phyloP scores from a whole-genome alignment of 768 basidiomycete genomes.

The Pleurotus cornucopiae region DNA sequence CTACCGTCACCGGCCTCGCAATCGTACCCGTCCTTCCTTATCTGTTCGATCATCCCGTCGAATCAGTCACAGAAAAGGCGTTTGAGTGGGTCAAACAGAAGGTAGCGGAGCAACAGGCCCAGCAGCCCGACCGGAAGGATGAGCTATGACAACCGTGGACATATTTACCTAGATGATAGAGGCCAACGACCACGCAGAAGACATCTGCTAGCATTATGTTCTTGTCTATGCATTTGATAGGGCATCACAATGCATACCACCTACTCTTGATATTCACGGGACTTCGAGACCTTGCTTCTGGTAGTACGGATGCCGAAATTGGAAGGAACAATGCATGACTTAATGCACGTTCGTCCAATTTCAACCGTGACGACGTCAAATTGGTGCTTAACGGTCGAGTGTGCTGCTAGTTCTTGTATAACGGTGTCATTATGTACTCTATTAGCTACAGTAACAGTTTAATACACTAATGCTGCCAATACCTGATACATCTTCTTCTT shows the following conservation, averaged over 20 bases:
- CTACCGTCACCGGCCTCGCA: conserved; percentile 68
- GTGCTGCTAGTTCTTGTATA: too few relatives aligned
- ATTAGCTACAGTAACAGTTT: neutral
- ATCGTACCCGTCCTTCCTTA: conserved; percentile 73
- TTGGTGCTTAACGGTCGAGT: too few relatives aligned
- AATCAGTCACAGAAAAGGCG: conserved; percentile 58
- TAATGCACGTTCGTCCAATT: too few relatives aligned
- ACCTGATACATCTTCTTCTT: neutral
- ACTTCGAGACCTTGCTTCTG: too few relatives aligned
- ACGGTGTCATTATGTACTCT: neutral
- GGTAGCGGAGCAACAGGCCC: conserved; percentile 36
- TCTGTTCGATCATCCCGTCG: conserved; percentile 78
- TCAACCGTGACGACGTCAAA: too few relatives aligned
- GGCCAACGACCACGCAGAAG: too few relatives aligned
- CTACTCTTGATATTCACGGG: too few relatives aligned
- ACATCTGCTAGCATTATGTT: too few relatives aligned
- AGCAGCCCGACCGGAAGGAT: conserved; percentile 18
- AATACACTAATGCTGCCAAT: neutral
- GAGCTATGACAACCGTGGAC: conserved; percentile 23
- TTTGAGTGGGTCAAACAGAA: conserved; percentile 70
- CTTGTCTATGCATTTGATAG: too few relatives aligned
- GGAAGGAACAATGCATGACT: too few relatives aligned
- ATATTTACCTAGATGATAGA: neutral
- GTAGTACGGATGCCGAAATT: too few relatives aligned
- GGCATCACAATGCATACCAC: too few relatives aligned